A percentile compares a stretch with the other conserved stretches of the same genome.
These are phyloP conservation scores for Austroboletus olivaceoglutinosus DNA, from an alignment of 1,284 basidiomycete species.

Conservation along the genomic window DNA sequence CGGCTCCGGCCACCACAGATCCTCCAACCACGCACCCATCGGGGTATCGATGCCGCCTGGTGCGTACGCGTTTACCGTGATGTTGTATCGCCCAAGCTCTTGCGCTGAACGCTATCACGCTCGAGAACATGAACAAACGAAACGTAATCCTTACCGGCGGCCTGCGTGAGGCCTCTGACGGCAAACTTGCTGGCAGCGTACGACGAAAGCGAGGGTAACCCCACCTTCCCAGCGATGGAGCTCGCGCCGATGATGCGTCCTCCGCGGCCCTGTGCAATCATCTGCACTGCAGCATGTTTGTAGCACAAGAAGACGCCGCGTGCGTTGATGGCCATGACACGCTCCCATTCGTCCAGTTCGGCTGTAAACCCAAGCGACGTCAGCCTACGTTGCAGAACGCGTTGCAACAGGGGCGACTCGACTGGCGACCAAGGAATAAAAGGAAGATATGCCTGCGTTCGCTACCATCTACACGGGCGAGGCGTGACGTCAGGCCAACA, in stretches of 20 bases:
- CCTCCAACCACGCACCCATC: constrained; percentile 14
- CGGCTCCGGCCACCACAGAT: background rate
- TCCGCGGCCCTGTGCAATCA: constrained; percentile 38
- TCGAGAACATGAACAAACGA: no score
- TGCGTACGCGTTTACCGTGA: constrained; percentile 24
- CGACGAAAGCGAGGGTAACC: background rate
- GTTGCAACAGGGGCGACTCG: background rate
- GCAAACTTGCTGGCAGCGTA: constrained; percentile 34
- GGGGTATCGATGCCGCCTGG: constrained; percentile 14
- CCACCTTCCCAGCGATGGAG: constrained; percentile 23
- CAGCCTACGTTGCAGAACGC: background rate
- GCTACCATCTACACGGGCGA: constrained; percentile 15
- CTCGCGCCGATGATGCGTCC: constrained; percentile 39
- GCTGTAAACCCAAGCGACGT: constrained; percentile 12
- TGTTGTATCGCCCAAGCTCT: constrained; percentile 32
- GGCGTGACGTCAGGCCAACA: no score
- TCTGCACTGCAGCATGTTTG: constrained; percentile 34
- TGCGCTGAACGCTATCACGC: constrained; percentile 12
- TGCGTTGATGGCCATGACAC: constrained; percentile 27
- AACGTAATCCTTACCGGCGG: constrained; percentile 8
- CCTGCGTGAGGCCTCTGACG: constrained; percentile 30
- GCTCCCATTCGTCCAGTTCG: constrained; percentile 24
- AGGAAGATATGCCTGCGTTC: constrained; percentile 8
- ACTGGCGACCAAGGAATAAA: constrained; percentile 5
- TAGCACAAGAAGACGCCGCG: constrained; percentile 34